Percentiles rank a stretch among this genome's conserved stretches.
Conservation (phyloP, 352 stramenopile genomes). For the Phytophthora melonis region DNA sequence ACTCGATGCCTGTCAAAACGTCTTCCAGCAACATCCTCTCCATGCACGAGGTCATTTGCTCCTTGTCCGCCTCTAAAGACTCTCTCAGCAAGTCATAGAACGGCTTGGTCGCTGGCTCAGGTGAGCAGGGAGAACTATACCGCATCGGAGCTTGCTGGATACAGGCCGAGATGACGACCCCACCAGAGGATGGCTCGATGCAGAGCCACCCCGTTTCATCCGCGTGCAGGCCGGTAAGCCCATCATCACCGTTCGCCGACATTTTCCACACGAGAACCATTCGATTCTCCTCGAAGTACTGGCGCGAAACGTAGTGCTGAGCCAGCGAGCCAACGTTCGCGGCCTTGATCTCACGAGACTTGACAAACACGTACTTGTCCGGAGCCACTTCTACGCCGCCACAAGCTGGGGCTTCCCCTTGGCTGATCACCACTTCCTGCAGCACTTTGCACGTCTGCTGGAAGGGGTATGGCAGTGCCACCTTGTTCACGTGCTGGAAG, state of each 20-base stretch:
- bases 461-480: slow-evolving; percentile 20
- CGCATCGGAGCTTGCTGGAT: slow-evolving; percentile 41
- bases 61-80: slow-evolving; percentile 24
- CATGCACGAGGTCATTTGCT: slow-evolving; percentile 18
- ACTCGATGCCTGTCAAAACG: slow-evolving; percentile 25
- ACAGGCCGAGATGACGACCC: slow-evolving; percentile 42
- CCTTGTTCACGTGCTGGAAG: slow-evolving; percentile 30
- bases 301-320: slow-evolving; percentile 39
- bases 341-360: slow-evolving; percentile 29
- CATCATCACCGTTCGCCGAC: slow-evolving; percentile 40
- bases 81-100: slow-evolving; percentile 33
- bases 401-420: slow-evolving; percentile 1
- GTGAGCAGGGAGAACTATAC: not conserved
- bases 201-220: slow-evolving; percentile 36
- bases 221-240: slow-evolving; percentile 28
- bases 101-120: slow-evolving; percentile 20
- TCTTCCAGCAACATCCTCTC: slow-evolving; percentile 31
- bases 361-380: slow-evolving; percentile 39
- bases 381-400: slow-evolving; percentile 10
- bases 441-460: slow-evolving; percentile 19
- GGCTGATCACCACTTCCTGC: slow-evolving; percentile 14
- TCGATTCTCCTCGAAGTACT: slow-evolving; percentile 50
- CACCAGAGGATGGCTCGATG: slow-evolving; percentile 9
- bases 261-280: slow-evolving; percentile 63
- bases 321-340: not conserved